phyloP scores from a whole-genome alignment of 2,329 filamentous ascomycete species.

The Lasiodiplodia gonubiensis region DNA sequence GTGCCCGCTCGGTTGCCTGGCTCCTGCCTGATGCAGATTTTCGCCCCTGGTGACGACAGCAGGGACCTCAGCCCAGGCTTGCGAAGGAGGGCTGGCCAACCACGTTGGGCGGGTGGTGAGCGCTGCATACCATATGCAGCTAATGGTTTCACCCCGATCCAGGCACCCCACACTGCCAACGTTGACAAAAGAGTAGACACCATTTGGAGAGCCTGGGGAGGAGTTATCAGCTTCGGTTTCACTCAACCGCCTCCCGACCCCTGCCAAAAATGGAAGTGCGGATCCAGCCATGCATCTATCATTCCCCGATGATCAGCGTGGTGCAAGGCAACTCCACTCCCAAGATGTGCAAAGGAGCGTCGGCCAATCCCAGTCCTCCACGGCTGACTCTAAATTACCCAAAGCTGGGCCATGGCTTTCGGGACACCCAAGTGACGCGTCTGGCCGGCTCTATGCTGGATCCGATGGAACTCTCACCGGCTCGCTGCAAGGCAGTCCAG shows the following conservation, averaged over 20 bases:
- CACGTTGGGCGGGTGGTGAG: neutral
- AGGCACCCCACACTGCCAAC: slow-evolving; percentile 4
- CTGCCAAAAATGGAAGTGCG: neutral
- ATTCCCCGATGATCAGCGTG: neutral
- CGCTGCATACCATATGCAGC: neutral
- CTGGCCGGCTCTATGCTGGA: no score
- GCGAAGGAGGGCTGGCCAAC: neutral
- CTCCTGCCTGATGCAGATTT: neutral
- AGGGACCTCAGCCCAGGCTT: neutral
- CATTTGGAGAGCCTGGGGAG: neutral
- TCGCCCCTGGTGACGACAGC: neutral
- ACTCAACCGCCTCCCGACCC: neutral
- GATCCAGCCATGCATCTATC: neutral
- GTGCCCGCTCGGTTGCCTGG: neutral
- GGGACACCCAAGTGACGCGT: no score
- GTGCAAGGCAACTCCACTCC: neutral
- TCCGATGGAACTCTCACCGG: no score
- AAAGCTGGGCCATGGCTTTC: neutral
- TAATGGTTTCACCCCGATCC: neutral
- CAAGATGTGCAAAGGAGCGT: neutral
- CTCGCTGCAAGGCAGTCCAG: no score
- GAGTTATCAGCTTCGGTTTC: neutral
- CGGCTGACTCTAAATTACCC: neutral
- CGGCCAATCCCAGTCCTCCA: neutral
- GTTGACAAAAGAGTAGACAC: neutral